Conservation (phyloP, 1,284 basidiomycete species). For the Leccinum solheimii region DNA sequence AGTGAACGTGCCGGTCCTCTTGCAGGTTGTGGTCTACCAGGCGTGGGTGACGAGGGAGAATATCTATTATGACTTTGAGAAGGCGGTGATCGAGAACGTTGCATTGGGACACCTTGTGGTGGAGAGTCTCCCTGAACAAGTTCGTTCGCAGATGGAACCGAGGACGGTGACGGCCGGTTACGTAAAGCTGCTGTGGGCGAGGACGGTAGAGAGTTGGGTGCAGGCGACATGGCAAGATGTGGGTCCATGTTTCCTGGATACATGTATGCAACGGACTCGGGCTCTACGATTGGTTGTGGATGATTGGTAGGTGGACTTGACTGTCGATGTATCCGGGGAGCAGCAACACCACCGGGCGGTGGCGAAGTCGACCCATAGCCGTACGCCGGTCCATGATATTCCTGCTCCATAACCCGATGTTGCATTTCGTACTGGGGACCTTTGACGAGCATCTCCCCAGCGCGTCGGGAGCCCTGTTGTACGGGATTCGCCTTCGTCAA, state of each 20-base stretch:
- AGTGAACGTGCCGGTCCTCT: slow-evolving; percentile 58
- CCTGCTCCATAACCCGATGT: slow-evolving; percentile 88
- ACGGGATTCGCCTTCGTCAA: slow-evolving; percentile 53
- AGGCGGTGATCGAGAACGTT: slow-evolving; percentile 39
- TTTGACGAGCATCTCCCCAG: slow-evolving; percentile 84
- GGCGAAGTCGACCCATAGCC: slow-evolving; percentile 37
- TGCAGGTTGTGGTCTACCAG: slow-evolving; percentile 32
- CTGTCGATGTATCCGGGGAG: slow-evolving; percentile 36
- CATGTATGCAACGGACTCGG: slow-evolving; percentile 24
- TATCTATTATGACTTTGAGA: slow-evolving; percentile 43
- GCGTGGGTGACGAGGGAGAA: slow-evolving; percentile 29
- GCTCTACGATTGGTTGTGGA: slow-evolving; percentile 26
- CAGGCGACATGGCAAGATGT: slow-evolving; percentile 17
- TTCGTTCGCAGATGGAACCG: slow-evolving; percentile 35
- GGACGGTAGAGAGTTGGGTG: slow-evolving; percentile 13
- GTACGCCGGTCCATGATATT: slow-evolving; percentile 49
- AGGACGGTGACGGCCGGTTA: slow-evolving; percentile 14
- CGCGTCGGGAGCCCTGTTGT: slow-evolving; percentile 49
- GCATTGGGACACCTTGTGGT: slow-evolving; percentile 18
- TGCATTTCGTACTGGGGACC: slow-evolving; percentile 93
- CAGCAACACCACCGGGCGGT: slow-evolving; percentile 21
- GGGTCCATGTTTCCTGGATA: slow-evolving; percentile 25
- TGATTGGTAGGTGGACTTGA: slow-evolving; percentile 31
- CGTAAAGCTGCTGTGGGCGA: slow-evolving; percentile 10
- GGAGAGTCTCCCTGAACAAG: slow-evolving; percentile 15